Evolutionary conservation across 805 yeast species (phyloP).

Genomic region (Zygotorulaspora florentina): DNA sequence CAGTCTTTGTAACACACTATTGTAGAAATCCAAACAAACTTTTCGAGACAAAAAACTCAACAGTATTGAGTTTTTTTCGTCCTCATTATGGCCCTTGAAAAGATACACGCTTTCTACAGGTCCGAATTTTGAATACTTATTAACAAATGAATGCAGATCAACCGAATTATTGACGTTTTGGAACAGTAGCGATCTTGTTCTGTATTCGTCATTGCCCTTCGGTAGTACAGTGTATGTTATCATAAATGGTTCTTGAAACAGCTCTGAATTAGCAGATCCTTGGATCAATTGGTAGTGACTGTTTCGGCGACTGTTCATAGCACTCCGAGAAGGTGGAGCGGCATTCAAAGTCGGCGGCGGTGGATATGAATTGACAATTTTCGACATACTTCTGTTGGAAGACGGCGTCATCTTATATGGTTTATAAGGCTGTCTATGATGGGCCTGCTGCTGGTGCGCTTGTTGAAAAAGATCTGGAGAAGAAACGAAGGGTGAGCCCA

Average conservation of each 20-base stretch:
- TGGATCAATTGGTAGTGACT: constrained; percentile 8
- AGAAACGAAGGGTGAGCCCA: constrained; percentile 55
- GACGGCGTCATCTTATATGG: constrained; percentile 5
- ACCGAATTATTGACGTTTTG: constrained; percentile 25
- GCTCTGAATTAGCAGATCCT: constrained; percentile 5
- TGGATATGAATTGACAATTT: constrained; percentile 10
- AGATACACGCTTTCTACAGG: constrained; percentile 58
- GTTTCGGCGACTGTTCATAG: constrained; percentile 4
- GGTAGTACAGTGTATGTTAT: constrained; percentile 28
- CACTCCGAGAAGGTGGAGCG: constrained; percentile 9
- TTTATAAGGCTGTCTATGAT: constrained; percentile 14
- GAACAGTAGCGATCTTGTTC: constrained; percentile 32
- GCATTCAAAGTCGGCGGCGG: constrained; percentile 13
- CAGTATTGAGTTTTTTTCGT: constrained; percentile 26
- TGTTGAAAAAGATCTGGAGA: constrained; percentile 37
- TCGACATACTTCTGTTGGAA: constrained; percentile 6
- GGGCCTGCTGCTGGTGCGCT: constrained; percentile 20
- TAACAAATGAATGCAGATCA: constrained; percentile 22
- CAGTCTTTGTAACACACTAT: constrained; percentile 36
- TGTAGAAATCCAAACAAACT: constrained; percentile 38
- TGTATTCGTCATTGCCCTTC: constrained; percentile 32
- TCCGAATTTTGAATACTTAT: constrained; percentile 50
- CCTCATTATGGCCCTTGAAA: constrained; percentile 37
- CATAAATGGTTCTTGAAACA: constrained; percentile 18
- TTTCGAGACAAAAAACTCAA: constrained; percentile 34